A percentile compares a stretch with the other conserved stretches of the same genome.
Conservation (phyloP, 139 green algal genomes). For the Auxenochlorella pyrenoidosa region DNA sequence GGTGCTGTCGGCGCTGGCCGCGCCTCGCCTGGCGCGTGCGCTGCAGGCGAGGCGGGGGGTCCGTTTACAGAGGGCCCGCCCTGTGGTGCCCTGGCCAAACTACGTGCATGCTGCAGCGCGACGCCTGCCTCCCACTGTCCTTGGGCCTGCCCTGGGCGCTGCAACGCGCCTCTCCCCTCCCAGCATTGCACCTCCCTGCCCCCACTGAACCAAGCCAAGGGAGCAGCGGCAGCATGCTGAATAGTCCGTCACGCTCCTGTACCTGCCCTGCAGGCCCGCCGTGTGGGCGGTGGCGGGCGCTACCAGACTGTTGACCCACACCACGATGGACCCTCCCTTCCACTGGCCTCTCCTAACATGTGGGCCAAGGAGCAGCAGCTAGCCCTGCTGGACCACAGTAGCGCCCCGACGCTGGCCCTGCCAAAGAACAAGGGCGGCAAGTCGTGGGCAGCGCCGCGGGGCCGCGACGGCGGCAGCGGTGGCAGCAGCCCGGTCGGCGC, state of each 20-base stretch:
- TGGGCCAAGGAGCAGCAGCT: conserved; percentile 16
- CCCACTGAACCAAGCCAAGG: too few species aligned
- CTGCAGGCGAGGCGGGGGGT: not conserved
- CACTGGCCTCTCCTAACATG: not conserved
- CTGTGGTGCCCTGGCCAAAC: not conserved
- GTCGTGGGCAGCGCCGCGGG: not conserved
- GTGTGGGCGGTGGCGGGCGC: not conserved
- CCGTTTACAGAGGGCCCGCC: too few species aligned
- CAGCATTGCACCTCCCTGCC: too few species aligned
- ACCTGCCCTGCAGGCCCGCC: not conserved
- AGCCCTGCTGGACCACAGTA: not conserved
- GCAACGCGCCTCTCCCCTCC: too few species aligned
- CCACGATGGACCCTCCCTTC: not conserved
- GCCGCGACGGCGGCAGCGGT: not conserved
- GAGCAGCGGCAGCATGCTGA: too few species aligned
- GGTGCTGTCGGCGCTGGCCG: not conserved
- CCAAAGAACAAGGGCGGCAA: not conserved
- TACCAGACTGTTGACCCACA: not conserved
- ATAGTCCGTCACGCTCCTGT: too few species aligned
- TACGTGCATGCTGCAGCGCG: not conserved
- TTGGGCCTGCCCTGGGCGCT: too few species aligned
- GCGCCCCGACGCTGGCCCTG: not conserved
- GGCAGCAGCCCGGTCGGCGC: not conserved
- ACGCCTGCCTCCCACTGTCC: too few species aligned
- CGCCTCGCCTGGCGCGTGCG: not conserved